phyloP scores from a whole-genome alignment of 768 basidiomycete species.

The Lanmaoa rubissima region DNA sequence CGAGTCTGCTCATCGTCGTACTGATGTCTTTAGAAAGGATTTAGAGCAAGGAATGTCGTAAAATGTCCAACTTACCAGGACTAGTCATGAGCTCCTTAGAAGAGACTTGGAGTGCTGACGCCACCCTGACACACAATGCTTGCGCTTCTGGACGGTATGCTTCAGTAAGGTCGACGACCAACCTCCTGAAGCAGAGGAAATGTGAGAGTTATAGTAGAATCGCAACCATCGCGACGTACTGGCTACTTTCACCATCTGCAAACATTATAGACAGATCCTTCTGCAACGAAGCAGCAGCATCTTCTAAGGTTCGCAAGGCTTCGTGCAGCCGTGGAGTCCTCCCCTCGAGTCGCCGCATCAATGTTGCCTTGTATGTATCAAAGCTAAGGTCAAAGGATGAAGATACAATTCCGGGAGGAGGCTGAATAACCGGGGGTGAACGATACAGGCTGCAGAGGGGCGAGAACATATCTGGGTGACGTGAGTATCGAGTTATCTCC shows the following conservation, averaged over 20 bases:
- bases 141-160: conserved; percentile 54
- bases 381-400: conserved; percentile 45
- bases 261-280: conserved; percentile 53
- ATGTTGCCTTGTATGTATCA: conserved; percentile 55
- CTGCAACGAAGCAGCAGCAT: conserved; percentile 54
- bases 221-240: conserved; percentile 35
- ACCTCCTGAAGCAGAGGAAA: conserved; percentile 31
- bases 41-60: background rate
- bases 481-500: conserved; percentile 10
- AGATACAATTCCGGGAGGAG: conserved; percentile 39
- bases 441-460: conserved; percentile 58
- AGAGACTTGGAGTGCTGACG: conserved; percentile 40
- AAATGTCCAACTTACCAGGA: conserved; percentile 34
- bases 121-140: conserved; percentile 41
- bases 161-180: conserved; percentile 42
- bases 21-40: conserved; percentile 4
- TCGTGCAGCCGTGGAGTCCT: conserved; percentile 61
- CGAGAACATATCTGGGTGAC: conserved; percentile 41
- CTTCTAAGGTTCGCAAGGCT: conserved; percentile 58
- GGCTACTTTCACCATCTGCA: conserved; percentile 40
- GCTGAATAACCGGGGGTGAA: conserved; percentile 46
- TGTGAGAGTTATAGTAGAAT: background rate
- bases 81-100: conserved; percentile 30
- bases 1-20: conserved; percentile 31
- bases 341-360: conserved; percentile 63